phyloP scores from a whole-genome alignment of 1,284 basidiomycete species.

The Porodaedalea pini region DNA sequence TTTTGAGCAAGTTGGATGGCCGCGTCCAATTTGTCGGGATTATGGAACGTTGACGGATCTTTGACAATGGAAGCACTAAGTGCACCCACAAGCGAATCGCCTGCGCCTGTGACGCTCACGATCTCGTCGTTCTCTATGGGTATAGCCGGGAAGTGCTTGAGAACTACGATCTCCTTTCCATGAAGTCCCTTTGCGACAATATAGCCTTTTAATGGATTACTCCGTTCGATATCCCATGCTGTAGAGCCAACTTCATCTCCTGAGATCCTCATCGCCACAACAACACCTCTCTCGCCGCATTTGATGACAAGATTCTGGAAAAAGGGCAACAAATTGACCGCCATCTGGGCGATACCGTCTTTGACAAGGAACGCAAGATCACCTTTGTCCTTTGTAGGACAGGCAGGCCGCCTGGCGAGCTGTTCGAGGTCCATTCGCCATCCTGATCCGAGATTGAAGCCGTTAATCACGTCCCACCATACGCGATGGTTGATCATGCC shows the following conservation, averaged over 20 bases:
- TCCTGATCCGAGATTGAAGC: constrained; percentile 54
- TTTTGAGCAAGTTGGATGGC: constrained; percentile 53
- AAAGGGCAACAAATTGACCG: constrained; percentile 74
- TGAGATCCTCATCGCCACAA: constrained; percentile 58
- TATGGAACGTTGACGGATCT: constrained; percentile 43
- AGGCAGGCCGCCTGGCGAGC: constrained; percentile 46
- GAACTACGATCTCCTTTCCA: constrained; percentile 47
- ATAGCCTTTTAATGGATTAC: constrained; percentile 43
- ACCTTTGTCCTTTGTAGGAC: constrained; percentile 40
- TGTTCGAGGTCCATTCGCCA: constrained; percentile 65
- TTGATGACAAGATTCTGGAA: constrained; percentile 82
- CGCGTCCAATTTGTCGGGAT: constrained; percentile 39
- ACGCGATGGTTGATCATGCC: constrained; percentile 47
- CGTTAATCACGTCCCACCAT: constrained; percentile 68
- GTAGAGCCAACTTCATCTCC: constrained; percentile 38
- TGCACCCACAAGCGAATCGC: constrained; percentile 83
- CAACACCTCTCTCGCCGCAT: constrained; percentile 65
- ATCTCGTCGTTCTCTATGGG: constrained; percentile 40
- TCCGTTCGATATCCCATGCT: constrained; percentile 47
- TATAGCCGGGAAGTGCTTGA: constrained; percentile 70
- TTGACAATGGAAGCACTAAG: constrained; percentile 56
- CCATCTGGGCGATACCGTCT: constrained; percentile 73
- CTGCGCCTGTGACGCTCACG: constrained; percentile 85
- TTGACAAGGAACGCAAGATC: constrained; percentile 62
- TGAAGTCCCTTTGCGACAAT: constrained; percentile 49